Conservation (phyloP, 129 eudicot genomes). For the Calendula officinalis region DNA sequence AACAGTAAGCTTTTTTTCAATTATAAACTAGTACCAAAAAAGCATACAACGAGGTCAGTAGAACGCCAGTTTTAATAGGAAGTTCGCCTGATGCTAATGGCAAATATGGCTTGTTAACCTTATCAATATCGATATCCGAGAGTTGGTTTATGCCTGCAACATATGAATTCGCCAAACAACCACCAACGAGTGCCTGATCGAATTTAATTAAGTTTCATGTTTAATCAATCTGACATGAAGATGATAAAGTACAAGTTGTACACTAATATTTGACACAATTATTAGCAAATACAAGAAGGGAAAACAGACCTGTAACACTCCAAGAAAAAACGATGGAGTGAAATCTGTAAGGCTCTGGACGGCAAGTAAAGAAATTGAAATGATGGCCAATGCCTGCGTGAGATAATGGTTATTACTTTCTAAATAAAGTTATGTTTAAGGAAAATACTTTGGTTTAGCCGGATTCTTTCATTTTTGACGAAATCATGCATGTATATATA, state of each 20-base stretch:
- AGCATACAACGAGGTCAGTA: conserved; percentile 36
- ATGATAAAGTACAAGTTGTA: neutral
- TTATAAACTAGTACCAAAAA: conserved; percentile 18
- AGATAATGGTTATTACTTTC: no score
- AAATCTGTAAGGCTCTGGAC: conserved; percentile 25
- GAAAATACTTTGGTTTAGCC: no score
- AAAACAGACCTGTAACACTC: conserved; percentile 31
- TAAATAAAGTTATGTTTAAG: no score
- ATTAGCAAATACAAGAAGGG: neutral
- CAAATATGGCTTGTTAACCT: conserved; percentile 42
- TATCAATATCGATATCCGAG: conserved; percentile 34
- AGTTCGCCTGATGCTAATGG: conserved; percentile 37
- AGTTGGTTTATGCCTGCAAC: conserved; percentile 37
- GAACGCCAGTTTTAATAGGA: conserved; percentile 23
- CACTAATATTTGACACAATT: neutral
- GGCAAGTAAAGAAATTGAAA: conserved; percentile 31
- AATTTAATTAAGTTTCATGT: conserved; percentile 1
- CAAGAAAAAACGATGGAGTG: conserved; percentile 27
- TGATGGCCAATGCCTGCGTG: conserved; percentile 24
- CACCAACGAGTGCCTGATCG: conserved; percentile 33
- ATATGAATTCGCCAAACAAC: conserved; percentile 33
- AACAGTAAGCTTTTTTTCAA: neutral
- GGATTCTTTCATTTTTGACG: no score
- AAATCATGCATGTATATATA: no score
- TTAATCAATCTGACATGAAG: neutral